Conservation (phyloP, 306 rosid genomes). For the Vigna trinervia region DNA sequence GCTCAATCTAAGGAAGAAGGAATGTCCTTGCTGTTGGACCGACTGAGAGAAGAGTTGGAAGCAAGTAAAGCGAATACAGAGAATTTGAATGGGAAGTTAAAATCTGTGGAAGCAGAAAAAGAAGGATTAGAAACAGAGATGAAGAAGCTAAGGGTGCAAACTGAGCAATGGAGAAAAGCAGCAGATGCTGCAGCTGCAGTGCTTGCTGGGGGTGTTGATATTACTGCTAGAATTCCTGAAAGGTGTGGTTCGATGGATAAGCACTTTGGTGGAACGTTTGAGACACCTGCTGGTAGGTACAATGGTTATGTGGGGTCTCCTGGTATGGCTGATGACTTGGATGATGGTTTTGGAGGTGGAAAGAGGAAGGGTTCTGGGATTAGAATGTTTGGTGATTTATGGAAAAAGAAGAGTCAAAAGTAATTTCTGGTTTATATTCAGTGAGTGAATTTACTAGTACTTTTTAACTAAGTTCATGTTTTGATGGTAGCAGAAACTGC, state of each 20-base stretch:
- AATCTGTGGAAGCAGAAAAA: constrained; percentile 61
- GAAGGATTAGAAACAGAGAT: constrained; percentile 73
- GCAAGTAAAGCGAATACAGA: constrained; percentile 52
- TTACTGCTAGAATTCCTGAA: constrained; percentile 70
- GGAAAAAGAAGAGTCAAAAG: constrained; percentile 84
- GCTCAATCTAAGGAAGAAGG: constrained; percentile 62
- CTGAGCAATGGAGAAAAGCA: constrained; percentile 91
- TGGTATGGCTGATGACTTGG: constrained; percentile 64
- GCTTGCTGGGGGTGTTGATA: constrained; percentile 72
- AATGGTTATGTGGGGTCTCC: constrained; percentile 77
- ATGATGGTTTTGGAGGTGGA: constrained; percentile 69
- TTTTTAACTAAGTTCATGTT: constrained; percentile 41
- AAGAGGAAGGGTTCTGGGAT: constrained; percentile 85
- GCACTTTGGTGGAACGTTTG: constrained; percentile 68
- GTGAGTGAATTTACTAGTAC: constrained; percentile 19
- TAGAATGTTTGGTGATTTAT: constrained; percentile 81
- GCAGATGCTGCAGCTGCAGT: constrained; percentile 95
- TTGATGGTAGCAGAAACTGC: constrained; percentile 39
- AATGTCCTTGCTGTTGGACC: constrained; percentile 48
- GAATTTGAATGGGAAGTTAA: constrained; percentile 58
- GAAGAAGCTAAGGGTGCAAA: constrained; percentile 85
- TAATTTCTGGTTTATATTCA: constrained; percentile 34
- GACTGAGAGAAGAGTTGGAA: constrained; percentile 63
- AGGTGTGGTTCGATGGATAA: constrained; percentile 92
- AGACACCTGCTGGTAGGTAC: constrained; percentile 67